A percentile compares a stretch with the other conserved stretches of the same genome.
These are phyloP conservation scores for Trichoderma hamatum DNA, from an alignment of 2,329 filamentous ascomycete genomes.

Conservation along the genomic window DNA sequence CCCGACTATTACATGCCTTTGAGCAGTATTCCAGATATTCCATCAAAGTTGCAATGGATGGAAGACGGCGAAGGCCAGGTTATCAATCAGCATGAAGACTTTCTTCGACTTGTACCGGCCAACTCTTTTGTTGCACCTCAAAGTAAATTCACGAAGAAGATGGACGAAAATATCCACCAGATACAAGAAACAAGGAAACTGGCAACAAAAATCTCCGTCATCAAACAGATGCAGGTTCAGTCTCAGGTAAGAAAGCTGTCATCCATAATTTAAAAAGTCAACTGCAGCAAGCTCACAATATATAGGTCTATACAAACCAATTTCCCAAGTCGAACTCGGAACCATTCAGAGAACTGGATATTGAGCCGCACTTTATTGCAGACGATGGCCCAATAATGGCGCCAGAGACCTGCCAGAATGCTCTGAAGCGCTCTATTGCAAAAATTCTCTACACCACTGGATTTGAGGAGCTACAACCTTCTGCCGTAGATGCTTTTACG, in stretches of 20 bases:
- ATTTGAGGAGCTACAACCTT: conserved; percentile 96
- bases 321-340: conserved; percentile 95
- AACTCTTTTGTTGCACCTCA: conserved; percentile 76
- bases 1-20: conserved; percentile 95
- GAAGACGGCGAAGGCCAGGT: conserved; percentile 89
- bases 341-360: conserved; percentile 83
- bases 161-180: conserved; percentile 89
- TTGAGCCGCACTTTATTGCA: conserved; percentile 85
- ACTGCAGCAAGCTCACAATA: background rate
- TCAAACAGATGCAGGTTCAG: conserved; percentile 99
- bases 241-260: conserved; percentile 69
- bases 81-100: conserved; percentile 85
- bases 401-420: conserved; percentile 76
- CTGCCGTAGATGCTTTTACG: conserved; percentile 85
- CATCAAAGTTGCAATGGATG: conserved; percentile 78
- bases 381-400: conserved; percentile 89
- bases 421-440: conserved; percentile 85
- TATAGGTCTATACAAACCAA: conserved; percentile 91
- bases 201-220: conserved; percentile 93
- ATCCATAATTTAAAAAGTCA: background rate
- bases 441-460: conserved; percentile 96
- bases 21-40: conserved; percentile 82
- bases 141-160: conserved; percentile 73
- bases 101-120: conserved; percentile 73
- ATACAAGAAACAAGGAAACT: conserved; percentile 97